These are phyloP conservation scores for Cyclostephanos invisitatus DNA, from an alignment of 108 stramenopile genomes.

Conservation along the genomic window DNA sequence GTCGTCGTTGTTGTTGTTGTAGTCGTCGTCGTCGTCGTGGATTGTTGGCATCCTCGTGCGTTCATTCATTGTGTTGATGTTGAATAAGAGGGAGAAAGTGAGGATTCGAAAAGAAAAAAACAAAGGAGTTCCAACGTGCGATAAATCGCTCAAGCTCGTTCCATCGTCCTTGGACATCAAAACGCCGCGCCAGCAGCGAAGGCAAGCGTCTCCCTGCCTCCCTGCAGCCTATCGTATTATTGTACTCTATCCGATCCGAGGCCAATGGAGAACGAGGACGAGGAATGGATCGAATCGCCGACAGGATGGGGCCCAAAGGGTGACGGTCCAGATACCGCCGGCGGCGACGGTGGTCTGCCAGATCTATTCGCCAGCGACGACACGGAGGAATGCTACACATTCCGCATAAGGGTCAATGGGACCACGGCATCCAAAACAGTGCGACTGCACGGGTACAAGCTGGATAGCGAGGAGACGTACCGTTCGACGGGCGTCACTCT, in stretches of 20 bases:
- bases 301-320: slow-evolving; percentile 24
- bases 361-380: slow-evolving; percentile 23
- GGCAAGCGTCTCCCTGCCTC: too few relatives aligned
- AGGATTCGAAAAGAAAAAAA: too few relatives aligned
- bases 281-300: slow-evolving; percentile 38
- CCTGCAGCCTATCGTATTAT: too few relatives aligned
- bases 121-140: too few relatives aligned
- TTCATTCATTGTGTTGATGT: background rate
- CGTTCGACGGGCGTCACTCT: slow-evolving; percentile 56
- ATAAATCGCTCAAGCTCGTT: background rate
- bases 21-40: too few relatives aligned
- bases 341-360: background rate
- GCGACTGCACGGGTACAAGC: slow-evolving; percentile 25
- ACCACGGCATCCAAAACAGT: slow-evolving; percentile 13
- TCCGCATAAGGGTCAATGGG: background rate
- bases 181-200: too few relatives aligned
- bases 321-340: background rate
- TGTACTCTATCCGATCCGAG: too few relatives aligned
- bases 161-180: background rate
- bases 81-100: too few relatives aligned
- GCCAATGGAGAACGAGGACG: slow-evolving; percentile 11
- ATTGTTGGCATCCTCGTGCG: too few relatives aligned
- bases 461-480: slow-evolving; percentile 36
- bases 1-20: too few relatives aligned
- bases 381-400: slow-evolving; percentile 13